Evolutionary conservation across 2,329 filamentous ascomycete species (phyloP), one percentile per base, ranked within the genome.

Genomic region (Emergomyces orientalis): DNA sequence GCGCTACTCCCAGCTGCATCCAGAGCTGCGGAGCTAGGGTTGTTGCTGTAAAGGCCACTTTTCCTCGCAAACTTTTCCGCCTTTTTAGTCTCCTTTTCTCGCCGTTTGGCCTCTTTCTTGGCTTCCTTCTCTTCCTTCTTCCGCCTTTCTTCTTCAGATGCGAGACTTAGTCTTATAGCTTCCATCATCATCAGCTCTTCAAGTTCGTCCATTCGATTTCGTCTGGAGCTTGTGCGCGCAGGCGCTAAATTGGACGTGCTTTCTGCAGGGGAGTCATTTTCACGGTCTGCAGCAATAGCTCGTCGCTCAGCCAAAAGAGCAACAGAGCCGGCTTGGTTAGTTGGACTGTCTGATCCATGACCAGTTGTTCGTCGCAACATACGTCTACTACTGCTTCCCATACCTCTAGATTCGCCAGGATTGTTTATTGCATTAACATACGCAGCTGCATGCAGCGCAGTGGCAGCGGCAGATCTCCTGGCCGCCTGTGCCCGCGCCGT

Each of bases 151-250:
- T 97, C 93, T 73, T 99, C 94, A 1, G 90, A 88, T 0, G 89
- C 91, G n/a, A 99, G 80, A 57, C 91, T 96, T 37, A 96, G 76
- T 47, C 94, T 83, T 57, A 99, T 95, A 0, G 94, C 94, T 74
- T 99, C 94, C 82, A 94, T 91, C 81, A 97, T 91, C 94, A 99
- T 99, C 80, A 99, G 89, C 58, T 96, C 93, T 73, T 99, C 94
- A 0, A 97, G 82, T 68, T 97, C 92, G 27, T 95, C 90, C 72
- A 95, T 85, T 37, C 90, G 82, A 62, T 76, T 83, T 65, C 85
- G 78, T 64, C 86, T 78, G 43, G 82, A 83, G 67, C 80, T 82
- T 8, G 82, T 74, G n/a, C 77, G 76, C 19, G 77, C 72, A 5
- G 78, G 74, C 43, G 76, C 72, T 30, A 76, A 62, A 67, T 71